phyloP scores from a whole-genome alignment of 2,329 filamentous ascomycete genomes.

The Alternaria ethzedia region DNA sequence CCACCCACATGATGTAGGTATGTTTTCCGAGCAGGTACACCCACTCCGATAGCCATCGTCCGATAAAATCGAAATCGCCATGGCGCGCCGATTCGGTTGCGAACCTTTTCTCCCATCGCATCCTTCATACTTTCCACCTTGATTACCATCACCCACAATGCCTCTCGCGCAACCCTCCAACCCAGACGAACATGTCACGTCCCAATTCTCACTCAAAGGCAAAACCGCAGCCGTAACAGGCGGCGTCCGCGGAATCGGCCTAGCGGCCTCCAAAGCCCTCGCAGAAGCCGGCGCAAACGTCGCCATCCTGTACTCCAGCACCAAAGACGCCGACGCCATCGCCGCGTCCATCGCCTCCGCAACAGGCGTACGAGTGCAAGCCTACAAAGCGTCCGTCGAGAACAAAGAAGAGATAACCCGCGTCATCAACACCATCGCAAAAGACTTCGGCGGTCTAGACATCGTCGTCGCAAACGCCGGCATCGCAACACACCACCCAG shows the following conservation, averaged over 20 bases:
- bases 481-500: conserved; percentile 55
- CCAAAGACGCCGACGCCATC: conserved; percentile 19
- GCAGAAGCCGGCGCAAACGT: conserved; percentile 50
- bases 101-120: not conserved
- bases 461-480: conserved; percentile 52
- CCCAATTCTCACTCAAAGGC: conserved; percentile 29
- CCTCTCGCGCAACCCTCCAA: conserved; percentile 14
- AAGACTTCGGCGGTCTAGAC: conserved; percentile 48
- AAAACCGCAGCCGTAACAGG: conserved; percentile 51
- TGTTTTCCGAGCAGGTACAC: not conserved
- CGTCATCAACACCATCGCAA: conserved; percentile 30
- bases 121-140: not conserved
- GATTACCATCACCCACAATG: not conserved
- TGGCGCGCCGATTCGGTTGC: not conserved
- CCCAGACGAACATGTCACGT: conserved; percentile 10
- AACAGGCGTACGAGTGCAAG: conserved; percentile 18
- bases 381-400: conserved; percentile 22
- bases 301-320: conserved; percentile 30
- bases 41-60: not conserved
- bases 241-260: conserved; percentile 61
- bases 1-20: not conserved
- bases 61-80: not conserved
- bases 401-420: conserved; percentile 16
- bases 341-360: conserved; percentile 18
- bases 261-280: conserved; percentile 27